Conservation (phyloP, 768 basidiomycete genomes). For the Termitomyces sp. region DNA sequence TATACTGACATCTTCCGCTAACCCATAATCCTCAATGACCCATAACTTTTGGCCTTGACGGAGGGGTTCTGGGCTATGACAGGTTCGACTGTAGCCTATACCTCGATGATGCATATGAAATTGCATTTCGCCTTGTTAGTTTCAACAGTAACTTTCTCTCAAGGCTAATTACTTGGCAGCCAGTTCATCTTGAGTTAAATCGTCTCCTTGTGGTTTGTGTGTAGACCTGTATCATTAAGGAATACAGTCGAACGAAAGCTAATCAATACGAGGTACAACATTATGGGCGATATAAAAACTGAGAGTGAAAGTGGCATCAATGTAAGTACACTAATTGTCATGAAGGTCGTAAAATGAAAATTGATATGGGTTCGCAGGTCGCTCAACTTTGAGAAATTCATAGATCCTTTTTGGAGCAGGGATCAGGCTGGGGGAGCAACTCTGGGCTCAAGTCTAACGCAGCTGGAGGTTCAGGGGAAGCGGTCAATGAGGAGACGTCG, state of each 20-base stretch:
- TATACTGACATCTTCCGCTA: too few relatives aligned
- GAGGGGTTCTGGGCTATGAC: too few relatives aligned
- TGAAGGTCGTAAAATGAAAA: not conserved
- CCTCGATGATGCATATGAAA: not conserved
- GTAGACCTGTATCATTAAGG: not conserved
- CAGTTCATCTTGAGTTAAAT: too few relatives aligned
- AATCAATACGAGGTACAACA: constrained; percentile 8
- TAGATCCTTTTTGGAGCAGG: constrained; percentile 8
- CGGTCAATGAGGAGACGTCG: constrained; percentile 10
- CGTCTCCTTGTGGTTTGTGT: too few relatives aligned
- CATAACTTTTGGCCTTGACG: too few relatives aligned
- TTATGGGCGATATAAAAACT: not conserved
- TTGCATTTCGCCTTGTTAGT: not conserved
- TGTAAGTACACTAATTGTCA: constrained; percentile 1
- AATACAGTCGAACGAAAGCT: not conserved
- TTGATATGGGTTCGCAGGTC: not conserved
- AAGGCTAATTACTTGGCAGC: not conserved
- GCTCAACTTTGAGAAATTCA: not conserved
- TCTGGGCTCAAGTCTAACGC: constrained; percentile 12
- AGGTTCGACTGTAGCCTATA: not conserved
- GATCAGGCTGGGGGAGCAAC: constrained; percentile 4
- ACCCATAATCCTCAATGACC: too few relatives aligned
- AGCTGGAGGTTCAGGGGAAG: constrained; percentile 8
- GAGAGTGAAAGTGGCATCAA: not conserved
- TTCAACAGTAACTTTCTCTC: too few relatives aligned